Evolutionary conservation across 2,329 filamentous ascomycete species (phyloP).

Genomic region (Sporothrix globosa): DNA sequence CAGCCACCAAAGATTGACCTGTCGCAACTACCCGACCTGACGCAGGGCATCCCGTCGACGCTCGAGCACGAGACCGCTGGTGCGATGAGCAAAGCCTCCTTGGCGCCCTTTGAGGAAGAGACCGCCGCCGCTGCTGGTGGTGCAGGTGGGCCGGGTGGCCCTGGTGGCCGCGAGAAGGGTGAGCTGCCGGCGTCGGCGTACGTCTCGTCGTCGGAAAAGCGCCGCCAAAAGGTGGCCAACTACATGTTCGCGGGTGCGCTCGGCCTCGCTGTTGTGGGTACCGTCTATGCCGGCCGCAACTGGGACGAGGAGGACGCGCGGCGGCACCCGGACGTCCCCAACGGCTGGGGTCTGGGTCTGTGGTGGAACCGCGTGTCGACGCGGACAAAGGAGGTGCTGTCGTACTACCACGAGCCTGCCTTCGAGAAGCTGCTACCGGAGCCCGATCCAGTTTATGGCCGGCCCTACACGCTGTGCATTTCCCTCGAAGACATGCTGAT

Average conservation of each 20-base stretch:
- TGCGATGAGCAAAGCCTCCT: conserved; percentile 46
- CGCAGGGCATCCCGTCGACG: conserved; percentile 92
- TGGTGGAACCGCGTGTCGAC: conserved; percentile 83
- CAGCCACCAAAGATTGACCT: conserved; percentile 52
- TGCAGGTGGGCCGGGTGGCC: conserved; percentile 52
- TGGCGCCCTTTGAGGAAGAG: conserved; percentile 46
- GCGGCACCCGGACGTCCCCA: conserved; percentile 69
- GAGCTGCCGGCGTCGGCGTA: conserved; percentile 80
- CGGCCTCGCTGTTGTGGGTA: conserved; percentile 58
- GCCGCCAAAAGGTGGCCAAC: conserved; percentile 74
- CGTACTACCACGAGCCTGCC: conserved; percentile 94
- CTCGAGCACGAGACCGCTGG: conserved; percentile 72
- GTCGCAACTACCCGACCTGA: conserved; percentile 82
- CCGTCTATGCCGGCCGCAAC: conserved; percentile 80
- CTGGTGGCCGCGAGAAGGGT: conserved; percentile 59
- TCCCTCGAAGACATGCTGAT: conserved; percentile 92
- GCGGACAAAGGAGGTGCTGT: conserved; percentile 73
- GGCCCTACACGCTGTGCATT: conserved; percentile 89
- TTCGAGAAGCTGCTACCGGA: conserved; percentile 92
- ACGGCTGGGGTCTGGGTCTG: conserved; percentile 72
- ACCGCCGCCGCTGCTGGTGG: conserved; percentile 45
- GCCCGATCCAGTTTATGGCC: conserved; percentile 74
- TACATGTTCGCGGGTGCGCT: conserved; percentile 69
- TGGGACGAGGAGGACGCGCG: conserved; percentile 81
- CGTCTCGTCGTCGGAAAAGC: conserved; percentile 85